Evolutionary conservation across 805 yeast genomes (phyloP).

Genomic region (Komagataella pastoris): DNA sequence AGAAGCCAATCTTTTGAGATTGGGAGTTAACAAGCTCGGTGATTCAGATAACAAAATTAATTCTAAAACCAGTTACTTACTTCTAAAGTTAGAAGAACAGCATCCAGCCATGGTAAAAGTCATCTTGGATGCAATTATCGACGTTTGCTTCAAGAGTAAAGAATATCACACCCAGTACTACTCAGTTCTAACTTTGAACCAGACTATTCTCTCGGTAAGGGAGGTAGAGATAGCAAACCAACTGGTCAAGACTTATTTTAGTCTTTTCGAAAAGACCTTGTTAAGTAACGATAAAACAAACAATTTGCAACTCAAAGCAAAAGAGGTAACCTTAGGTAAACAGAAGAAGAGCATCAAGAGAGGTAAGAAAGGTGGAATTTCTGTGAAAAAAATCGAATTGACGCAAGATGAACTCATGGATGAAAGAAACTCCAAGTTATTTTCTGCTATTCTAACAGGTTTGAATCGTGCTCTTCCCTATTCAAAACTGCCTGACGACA

Average conservation of each 20-base stretch:
- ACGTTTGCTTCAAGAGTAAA: constrained; percentile 59
- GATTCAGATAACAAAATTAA: constrained; percentile 85
- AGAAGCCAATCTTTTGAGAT: constrained; percentile 77
- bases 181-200: constrained; percentile 79
- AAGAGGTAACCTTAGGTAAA: constrained; percentile 36
- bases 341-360: constrained; percentile 64
- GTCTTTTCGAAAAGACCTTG: constrained; percentile 72
- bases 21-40: constrained; percentile 91
- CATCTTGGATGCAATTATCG: constrained; percentile 67
- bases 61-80: constrained; percentile 72
- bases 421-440: constrained; percentile 74
- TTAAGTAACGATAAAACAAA: constrained; percentile 47
- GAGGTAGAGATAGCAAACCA: constrained; percentile 77
- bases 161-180: constrained; percentile 87
- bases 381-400: constrained; percentile 49
- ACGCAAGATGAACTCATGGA: constrained; percentile 51
- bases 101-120: constrained; percentile 94
- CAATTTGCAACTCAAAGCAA: constrained; percentile 21
- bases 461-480: constrained; percentile 94
- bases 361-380: constrained; percentile 82
- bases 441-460: constrained; percentile 88
- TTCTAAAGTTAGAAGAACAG: constrained; percentile 70
- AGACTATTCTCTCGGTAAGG: constrained; percentile 70
- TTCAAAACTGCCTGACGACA: constrained; percentile 57
- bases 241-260: constrained; percentile 73